Evolutionary conservation across 2,329 filamentous ascomycete genomes (phyloP).

Genomic region (Teratosphaeria epicoccoides): DNA sequence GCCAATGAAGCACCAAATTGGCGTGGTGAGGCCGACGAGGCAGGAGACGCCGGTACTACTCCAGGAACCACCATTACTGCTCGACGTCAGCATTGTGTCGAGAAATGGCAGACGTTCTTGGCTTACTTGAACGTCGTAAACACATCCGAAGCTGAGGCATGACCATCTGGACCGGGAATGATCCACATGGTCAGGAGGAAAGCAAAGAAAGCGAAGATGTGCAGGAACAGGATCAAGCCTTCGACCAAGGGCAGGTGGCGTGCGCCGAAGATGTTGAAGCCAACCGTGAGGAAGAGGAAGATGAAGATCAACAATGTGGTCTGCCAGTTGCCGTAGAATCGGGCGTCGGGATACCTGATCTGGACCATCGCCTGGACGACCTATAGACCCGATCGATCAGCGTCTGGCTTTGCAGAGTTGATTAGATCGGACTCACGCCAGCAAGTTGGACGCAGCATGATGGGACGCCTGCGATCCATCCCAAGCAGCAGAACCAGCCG

Average conservation of each 20-base stretch:
- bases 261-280: slow-evolving; percentile 28
- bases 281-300: slow-evolving; percentile 22
- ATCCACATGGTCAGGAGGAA: slow-evolving; percentile 32
- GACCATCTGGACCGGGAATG: slow-evolving; percentile 14
- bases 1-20: slow-evolving; percentile 26
- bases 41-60: slow-evolving; percentile 30
- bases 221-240: slow-evolving; percentile 28
- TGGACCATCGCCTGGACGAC: slow-evolving; percentile 23
- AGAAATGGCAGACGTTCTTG: neutral
- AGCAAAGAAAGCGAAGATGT: slow-evolving; percentile 36
- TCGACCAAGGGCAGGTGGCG: slow-evolving; percentile 26
- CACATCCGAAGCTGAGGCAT: slow-evolving; percentile 19
- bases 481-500: slow-evolving; percentile 31
- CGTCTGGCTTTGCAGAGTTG: neutral
- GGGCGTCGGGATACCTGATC: slow-evolving; percentile 18
- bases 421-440: slow-evolving; percentile 5
- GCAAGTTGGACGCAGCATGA: slow-evolving; percentile 21
- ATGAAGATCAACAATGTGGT: slow-evolving; percentile 22
- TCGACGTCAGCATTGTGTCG: slow-evolving; percentile 1
- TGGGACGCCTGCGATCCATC: slow-evolving; percentile 25
- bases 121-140: slow-evolving; percentile 27
- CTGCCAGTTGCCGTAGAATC: slow-evolving; percentile 19
- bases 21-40: slow-evolving; percentile 34
- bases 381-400: neutral
- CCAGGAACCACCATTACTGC: slow-evolving; percentile 31